Base-by-base conservation (phyloP, 176 grass and related monocot genomes). In the Aegilops sharonensis region DNA sequence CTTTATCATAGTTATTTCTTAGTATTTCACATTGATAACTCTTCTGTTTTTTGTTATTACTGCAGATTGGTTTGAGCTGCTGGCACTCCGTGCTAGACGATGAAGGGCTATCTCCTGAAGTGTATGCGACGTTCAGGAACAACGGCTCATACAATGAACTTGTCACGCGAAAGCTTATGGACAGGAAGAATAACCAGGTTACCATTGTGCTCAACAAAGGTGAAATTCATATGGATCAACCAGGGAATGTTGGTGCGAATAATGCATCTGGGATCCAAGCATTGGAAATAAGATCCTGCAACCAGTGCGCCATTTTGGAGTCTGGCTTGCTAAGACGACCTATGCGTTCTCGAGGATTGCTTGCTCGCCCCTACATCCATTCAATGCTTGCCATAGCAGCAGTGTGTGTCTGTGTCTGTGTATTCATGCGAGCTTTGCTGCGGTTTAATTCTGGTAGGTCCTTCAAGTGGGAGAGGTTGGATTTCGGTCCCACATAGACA, bases 341-440 rank as follows among this genome's bases (percentile, higher is more conserved):
- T 20, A 13, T 90, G 40, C 88, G 75, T 21, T 87, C 89, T 73
- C 83, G 88, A 40, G 97, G 97, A 64, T 70, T 97, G 79, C 94
- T 99, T 54, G 82, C 82, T 69, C 92, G 97, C 8, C 94, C 97
- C 18, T 99, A 97, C 20, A 83, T 99, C 31, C 85, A 94, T 57
- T 97, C 97, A 5, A 90, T 99, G 97, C 92, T 99, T 29, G 97
- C 92, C 48, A 94, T 99, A 77, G 97, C 97, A 34, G 97, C 97
- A 56, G 97, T 99, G 61, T 98, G 97, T 29, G 97, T 99, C 12
- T 99, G 97, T 83, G 97, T 99, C 37, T 99, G 97, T 20, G 78
- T 99, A 17, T 94, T 96, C 29, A 85, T 94, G 81, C 85, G 94
- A 79, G 94, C 78, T 78, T 89, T 87, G 32, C 86, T 95, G 79